Base-by-base conservation (phyloP, 2,329 filamentous ascomycete genomes). In the Claviceps sp. region DNA sequence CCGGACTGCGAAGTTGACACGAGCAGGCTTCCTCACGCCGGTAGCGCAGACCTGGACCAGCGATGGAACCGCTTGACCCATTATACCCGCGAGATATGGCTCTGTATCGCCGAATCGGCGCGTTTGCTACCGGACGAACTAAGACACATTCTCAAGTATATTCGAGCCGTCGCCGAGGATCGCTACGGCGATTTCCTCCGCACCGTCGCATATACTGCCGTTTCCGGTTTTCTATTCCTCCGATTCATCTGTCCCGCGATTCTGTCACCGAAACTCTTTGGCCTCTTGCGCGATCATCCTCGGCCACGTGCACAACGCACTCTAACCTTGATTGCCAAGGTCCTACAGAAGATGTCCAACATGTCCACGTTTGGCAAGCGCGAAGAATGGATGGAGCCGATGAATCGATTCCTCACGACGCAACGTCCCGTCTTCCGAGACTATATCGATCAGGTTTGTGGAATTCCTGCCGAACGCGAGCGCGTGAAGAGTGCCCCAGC, bases 321-420 rank as follows among this genome's bases (percentile, higher is more conserved):
- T 0, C 76, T 96, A 50, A 96, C 91, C 0, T 76, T 97, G 48
- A 90, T 97, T 54, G 89, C 91, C 24, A 97, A 97, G 67, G 88
- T 87, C 1, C 72, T 97, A 8, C 90, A 96, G 68, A 90, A 89
- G 16, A 75, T 97, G 54, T 89, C 89, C 18, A 96, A 96, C 64
- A 77, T 96, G 68, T 87, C 88, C 2, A 89, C 82, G 0, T 96
- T 96, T 63, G 91, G 91, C 42, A 90, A 87, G 63, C 95, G 95
- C 64, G 91, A 97, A 67, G 82, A 85, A n/a, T 97, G 89, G 89
- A 96, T 97, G 90, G 90, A 95, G 69, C 89, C 89, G 0, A 97
- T 97, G 91, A 97, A 96, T 63, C 79, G 79, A 44, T 96, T 96
- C 60, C 72, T 97, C 40, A 77, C 75, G 8, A 74, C 80, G 1